phyloP scores from a whole-genome alignment of 257 asterid genomes.

The Apocynum venetum region DNA sequence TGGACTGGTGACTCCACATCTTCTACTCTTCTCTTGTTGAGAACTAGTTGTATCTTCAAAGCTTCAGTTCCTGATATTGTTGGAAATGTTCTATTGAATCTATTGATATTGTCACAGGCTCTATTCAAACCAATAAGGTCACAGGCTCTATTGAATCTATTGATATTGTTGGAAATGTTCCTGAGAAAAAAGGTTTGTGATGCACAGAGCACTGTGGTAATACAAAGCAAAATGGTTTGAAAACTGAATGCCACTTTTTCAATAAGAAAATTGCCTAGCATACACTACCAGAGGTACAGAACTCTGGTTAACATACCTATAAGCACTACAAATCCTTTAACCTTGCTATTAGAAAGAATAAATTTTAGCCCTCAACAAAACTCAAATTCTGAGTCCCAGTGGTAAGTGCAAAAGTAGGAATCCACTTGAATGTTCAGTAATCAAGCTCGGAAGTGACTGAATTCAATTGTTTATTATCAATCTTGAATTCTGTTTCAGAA shows the following conservation, averaged over 20 bases:
- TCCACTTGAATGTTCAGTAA: too few relatives aligned
- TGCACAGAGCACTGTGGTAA: not conserved
- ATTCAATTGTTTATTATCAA: not conserved
- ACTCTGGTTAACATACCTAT: not conserved
- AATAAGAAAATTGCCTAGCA: not conserved
- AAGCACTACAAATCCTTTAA: not conserved
- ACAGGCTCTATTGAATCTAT: conserved; percentile 14
- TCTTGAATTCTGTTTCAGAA: not conserved
- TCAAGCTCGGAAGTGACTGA: not conserved
- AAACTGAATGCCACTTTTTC: not conserved
- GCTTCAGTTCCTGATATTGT: too few relatives aligned
- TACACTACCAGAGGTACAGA: not conserved
- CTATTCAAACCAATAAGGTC: conserved; percentile 24
- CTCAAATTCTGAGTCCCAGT: not conserved
- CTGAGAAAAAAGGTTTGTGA: conserved; percentile 31
- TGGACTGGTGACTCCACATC: not conserved
- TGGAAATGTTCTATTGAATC: too few relatives aligned
- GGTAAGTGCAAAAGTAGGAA: not conserved
- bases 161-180: conserved; percentile 34
- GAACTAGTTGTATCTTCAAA: too few relatives aligned
- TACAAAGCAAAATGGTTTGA: too few relatives aligned
- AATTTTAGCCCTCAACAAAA: not conserved
- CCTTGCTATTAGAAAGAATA: not conserved
- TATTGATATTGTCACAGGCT: too few relatives aligned
- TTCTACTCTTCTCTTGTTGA: not conserved